Percentiles rank a stretch among this genome's conserved stretches.
phyloP scores from a whole-genome alignment of 306 rosid species.

The Begonia masoniana region DNA sequence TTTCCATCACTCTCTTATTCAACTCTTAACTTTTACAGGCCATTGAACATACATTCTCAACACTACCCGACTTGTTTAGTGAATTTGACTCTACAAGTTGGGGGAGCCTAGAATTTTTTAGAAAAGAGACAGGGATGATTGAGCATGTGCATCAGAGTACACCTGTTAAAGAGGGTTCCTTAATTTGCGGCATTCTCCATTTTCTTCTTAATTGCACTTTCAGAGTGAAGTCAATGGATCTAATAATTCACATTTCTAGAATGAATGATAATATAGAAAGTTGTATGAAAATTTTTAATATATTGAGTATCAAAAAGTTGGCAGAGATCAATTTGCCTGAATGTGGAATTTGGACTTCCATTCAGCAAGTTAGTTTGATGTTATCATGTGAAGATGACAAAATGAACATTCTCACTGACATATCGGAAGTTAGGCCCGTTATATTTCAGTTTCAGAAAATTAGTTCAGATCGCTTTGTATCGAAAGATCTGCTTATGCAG shows the following conservation, averaged over 20 bases:
- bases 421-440: constrained; percentile 32
- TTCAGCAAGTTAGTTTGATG: constrained; percentile 35
- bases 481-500: constrained; percentile 24
- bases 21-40: constrained; percentile 31
- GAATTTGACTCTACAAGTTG: constrained; percentile 23
- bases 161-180: constrained; percentile 14
- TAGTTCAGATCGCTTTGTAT: constrained; percentile 25
- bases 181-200: constrained; percentile 18
- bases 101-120: constrained; percentile 23
- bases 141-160: constrained; percentile 27
- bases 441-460: constrained; percentile 40
- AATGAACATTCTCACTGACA: constrained; percentile 33
- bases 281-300: constrained; percentile 15
- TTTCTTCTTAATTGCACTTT: constrained; percentile 30
- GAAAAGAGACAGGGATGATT: constrained; percentile 19
- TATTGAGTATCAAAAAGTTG: constrained; percentile 8
- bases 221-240: constrained; percentile 41
- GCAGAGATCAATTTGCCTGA: constrained; percentile 40
- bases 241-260: constrained; percentile 59
- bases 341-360: constrained; percentile 60
- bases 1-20: constrained; percentile 10
- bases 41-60: constrained; percentile 35
- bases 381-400: constrained; percentile 48
- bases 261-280: constrained; percentile 20
- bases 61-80: constrained; percentile 24